Percentiles rank a stretch among this genome's conserved stretches.
These are phyloP conservation scores for Exobasidium rhododendri DNA, from an alignment of 1,284 basidiomycete species.

Conservation along the genomic window DNA sequence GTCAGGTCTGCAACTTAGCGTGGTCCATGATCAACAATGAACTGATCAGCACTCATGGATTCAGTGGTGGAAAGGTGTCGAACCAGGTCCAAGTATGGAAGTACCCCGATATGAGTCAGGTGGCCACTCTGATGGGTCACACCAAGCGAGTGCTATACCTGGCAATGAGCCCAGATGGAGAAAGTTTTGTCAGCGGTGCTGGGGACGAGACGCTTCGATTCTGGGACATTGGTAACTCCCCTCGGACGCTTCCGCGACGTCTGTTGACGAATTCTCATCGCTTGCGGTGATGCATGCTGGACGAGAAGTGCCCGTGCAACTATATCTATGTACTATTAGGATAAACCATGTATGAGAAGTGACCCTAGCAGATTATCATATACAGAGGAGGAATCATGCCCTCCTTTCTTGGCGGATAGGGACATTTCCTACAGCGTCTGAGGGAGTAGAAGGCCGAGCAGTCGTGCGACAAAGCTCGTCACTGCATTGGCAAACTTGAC, in stretches of 20 bases:
- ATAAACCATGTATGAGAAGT: too few relatives aligned
- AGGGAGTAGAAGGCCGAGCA: background rate
- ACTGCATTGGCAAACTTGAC: background rate
- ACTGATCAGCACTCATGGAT: constrained; percentile 94
- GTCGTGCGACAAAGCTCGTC: background rate
- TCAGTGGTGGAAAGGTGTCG: constrained; percentile 85
- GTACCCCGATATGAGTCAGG: constrained; percentile 70
- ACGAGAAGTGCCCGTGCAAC: too few relatives aligned
- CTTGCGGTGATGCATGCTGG: background rate
- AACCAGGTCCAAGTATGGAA: constrained; percentile 99
- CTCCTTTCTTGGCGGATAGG: too few relatives aligned
- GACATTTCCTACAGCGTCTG: too few relatives aligned
- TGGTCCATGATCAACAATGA: constrained; percentile 93
- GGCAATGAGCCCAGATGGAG: constrained; percentile 92
- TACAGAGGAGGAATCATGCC: too few relatives aligned
- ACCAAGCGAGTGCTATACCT: constrained; percentile 83
- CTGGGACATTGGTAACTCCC: constrained; percentile 61
- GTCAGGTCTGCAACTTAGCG: constrained; percentile 83
- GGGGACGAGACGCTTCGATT: constrained; percentile 93
- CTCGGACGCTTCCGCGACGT: background rate
- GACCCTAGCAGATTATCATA: too few relatives aligned
- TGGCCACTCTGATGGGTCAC: constrained; percentile 90
- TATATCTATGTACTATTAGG: too few relatives aligned
- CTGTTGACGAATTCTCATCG: background rate
- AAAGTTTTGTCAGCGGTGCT: constrained; percentile 95